phyloP scores from a whole-genome alignment of 2,329 filamentous ascomycete genomes.

The Cucurbitaria berberidis region DNA sequence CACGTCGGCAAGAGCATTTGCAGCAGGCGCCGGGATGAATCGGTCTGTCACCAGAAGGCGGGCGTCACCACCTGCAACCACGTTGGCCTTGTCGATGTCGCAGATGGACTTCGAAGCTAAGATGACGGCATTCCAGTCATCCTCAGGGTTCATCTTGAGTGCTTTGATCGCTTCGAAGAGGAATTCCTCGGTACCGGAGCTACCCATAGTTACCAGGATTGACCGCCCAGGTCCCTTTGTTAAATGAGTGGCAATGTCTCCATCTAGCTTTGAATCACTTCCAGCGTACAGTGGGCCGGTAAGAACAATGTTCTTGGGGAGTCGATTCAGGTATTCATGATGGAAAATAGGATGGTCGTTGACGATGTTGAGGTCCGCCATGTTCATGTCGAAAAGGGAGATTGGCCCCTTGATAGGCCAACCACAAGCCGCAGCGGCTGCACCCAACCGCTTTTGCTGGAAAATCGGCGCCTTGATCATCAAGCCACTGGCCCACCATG shows the following conservation, averaged over 20 bases:
- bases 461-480: constrained; percentile 44
- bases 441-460: constrained; percentile 38
- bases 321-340: constrained; percentile 34
- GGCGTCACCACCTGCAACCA: constrained; percentile 29
- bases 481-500: constrained; percentile 33
- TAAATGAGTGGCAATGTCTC: constrained; percentile 36
- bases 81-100: constrained; percentile 33
- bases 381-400: constrained; percentile 44
- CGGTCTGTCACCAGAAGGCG: constrained; percentile 39
- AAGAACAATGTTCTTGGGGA: constrained; percentile 40
- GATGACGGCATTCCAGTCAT: constrained; percentile 40
- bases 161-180: constrained; percentile 42
- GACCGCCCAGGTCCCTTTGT: constrained; percentile 28
- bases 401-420: constrained; percentile 40
- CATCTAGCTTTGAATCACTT: constrained; percentile 29
- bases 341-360: constrained; percentile 44
- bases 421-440: constrained; percentile 34
- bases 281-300: constrained; percentile 38
- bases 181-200: constrained; percentile 40
- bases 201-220: constrained; percentile 42
- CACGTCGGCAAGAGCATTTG: constrained; percentile 38
- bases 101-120: constrained; percentile 42
- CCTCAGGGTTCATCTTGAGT: constrained; percentile 27
- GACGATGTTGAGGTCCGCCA: constrained; percentile 44
- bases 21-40: constrained; percentile 38